phyloP scores from a whole-genome alignment of 306 rosid genomes.

The Lablab purpureus region DNA sequence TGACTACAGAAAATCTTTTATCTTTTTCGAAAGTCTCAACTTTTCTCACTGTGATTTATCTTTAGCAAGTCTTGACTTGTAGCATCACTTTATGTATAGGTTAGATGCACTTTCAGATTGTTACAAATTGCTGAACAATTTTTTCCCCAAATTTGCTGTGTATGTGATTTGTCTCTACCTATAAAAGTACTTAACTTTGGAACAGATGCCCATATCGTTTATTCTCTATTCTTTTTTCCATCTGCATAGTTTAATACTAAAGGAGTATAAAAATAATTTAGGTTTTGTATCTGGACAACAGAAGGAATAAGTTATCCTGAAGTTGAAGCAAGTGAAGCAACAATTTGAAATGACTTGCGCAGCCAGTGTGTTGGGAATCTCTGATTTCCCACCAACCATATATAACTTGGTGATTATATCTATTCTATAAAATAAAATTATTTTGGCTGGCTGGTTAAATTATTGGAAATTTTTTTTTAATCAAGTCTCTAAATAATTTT shows the following conservation, averaged over 20 bases:
- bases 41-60: constrained; percentile 29
- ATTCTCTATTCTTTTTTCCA: not conserved
- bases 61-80: constrained; percentile 21
- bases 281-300: not conserved
- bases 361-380: not conserved
- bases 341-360: not conserved
- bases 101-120: constrained; percentile 22
- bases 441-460: no score
- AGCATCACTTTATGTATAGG: not conserved
- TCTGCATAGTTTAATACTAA: not conserved
- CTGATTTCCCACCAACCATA: not conserved
- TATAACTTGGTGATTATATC: not conserved
- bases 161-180: not conserved
- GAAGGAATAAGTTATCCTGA: not conserved
- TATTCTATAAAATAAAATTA: not conserved
- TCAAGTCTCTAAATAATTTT: no score
- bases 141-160: not conserved
- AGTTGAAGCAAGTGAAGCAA: not conserved
- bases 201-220: not conserved
- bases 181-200: not conserved
- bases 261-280: not conserved
- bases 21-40: constrained; percentile 19
- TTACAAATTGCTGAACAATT: constrained; percentile 4
- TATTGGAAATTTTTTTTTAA: no score
- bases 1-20: constrained; percentile 38